A percentile compares a stretch with the other conserved stretches of the same genome.
Evolutionary conservation across 2,329 filamentous ascomycete species (phyloP).

Genomic region (Xylariomycetidae sp.): DNA sequence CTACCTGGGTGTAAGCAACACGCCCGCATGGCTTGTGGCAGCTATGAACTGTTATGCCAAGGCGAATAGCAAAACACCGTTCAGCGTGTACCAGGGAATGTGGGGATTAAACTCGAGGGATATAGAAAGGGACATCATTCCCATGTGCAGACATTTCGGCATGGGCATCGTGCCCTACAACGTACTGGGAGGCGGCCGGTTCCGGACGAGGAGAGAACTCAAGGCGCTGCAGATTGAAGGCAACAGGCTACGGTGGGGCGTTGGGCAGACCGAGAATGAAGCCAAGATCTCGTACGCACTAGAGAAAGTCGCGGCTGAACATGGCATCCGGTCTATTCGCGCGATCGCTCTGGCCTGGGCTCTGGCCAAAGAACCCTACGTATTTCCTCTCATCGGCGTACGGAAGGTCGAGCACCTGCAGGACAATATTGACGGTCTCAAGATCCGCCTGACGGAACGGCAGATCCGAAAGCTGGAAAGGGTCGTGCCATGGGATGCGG

Average conservation of each 20-base stretch:
- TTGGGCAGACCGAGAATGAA: constrained; percentile 41
- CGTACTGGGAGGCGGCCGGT: constrained; percentile 45
- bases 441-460: constrained; percentile 39
- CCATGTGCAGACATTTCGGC: constrained; percentile 35
- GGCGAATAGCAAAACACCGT: constrained; percentile 30
- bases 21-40: constrained; percentile 35
- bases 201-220: constrained; percentile 33
- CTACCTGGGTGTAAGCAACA: constrained; percentile 37
- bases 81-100: constrained; percentile 35
- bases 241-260: constrained; percentile 33
- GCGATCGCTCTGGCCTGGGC: constrained; percentile 51
- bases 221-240: constrained; percentile 27
- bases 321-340: constrained; percentile 49
- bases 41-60: constrained; percentile 34
- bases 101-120: constrained; percentile 32
- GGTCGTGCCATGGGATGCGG: constrained; percentile 46
- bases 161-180: constrained; percentile 58
- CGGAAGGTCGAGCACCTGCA: constrained; percentile 45
- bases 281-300: constrained; percentile 52
- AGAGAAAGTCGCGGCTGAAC: constrained; percentile 52
- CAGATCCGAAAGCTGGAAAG: constrained; percentile 49
- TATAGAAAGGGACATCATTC: constrained; percentile 38
- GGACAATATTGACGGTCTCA: constrained; percentile 50
- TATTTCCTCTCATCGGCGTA: constrained; percentile 47
- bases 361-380: constrained; percentile 40